Conservation (phyloP, 2,329 filamentous ascomycete genomes). For the Trichophyton benhamiae region DNA sequence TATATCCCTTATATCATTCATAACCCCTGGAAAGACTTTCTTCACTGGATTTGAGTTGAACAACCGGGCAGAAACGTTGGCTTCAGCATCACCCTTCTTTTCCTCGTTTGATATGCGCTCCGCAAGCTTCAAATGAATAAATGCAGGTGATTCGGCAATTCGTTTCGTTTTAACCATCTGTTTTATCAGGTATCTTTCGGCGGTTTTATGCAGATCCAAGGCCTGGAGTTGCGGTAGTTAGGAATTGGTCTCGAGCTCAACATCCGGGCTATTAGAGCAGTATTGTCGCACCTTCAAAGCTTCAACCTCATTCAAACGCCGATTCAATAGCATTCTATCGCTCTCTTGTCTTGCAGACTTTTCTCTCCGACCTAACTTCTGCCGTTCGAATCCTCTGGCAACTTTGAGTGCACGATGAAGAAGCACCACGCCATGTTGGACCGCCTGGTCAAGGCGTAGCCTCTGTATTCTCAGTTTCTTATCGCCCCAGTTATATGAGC, state of each 20-base stretch:
- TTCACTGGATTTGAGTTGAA: constrained; percentile 50
- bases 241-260: neutral
- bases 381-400: constrained; percentile 49
- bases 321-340: constrained; percentile 28
- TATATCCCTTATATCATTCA: constrained; percentile 29
- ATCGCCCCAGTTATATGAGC: constrained; percentile 14
- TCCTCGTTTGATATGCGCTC: constrained; percentile 19
- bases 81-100: constrained; percentile 33
- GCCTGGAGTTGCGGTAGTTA: constrained; percentile 22
- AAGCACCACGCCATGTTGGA: constrained; percentile 39
- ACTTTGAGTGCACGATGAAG: constrained; percentile 44
- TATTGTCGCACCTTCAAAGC: constrained; percentile 40
- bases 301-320: constrained; percentile 44
- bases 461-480: constrained; percentile 24
- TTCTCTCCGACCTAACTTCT: constrained; percentile 49
- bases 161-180: constrained; percentile 46
- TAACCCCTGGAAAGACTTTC: constrained; percentile 39
- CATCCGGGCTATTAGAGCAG: neutral
- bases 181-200: constrained; percentile 45
- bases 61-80: constrained; percentile 48
- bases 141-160: constrained; percentile 39
- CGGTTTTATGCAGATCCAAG: constrained; percentile 40
- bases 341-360: constrained; percentile 41
- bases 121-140: constrained; percentile 31
- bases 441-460: constrained; percentile 33